Base-by-base conservation (phyloP, 805 yeast genomes). In the Ogataea allantospora region DNA sequence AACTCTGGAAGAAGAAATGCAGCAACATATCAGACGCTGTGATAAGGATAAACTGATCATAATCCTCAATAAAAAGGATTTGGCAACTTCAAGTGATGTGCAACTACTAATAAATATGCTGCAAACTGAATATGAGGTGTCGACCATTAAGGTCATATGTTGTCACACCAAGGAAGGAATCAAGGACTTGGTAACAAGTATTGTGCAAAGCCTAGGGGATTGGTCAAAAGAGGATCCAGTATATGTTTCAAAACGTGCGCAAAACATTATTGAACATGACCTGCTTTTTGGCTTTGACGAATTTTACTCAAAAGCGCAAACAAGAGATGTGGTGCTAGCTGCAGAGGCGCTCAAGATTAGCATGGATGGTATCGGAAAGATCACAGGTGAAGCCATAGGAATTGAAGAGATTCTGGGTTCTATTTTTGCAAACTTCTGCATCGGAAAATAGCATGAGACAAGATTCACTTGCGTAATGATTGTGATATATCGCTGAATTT, bases 341-440 rank as follows among this genome's bases (percentile, higher is more conserved):
- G 67, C 86, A 0, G 96, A 91, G 43, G 80, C 83, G 38, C 66
- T 93, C 26, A 73, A 74, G 33, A 73, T 73, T 33, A 79, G 96
- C 1, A 78, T 83, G 13, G 88, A 83, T 10, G 96, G 96, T 0
- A 83, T 93, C 25, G 97, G 97, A 0, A 85, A 81, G 53, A 84
- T 93, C 17, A 89, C 97, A 0, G 99, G 98, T 1, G 84, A 85
- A 26, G 75, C 87, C 0, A 78, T 91, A 10, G 95, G 95, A 0
- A 72, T 89, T 0, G 97, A 93, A 50, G 98, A 93, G 54, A 79
- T 93, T 0, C 66, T 93, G 5, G 96, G 93, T 1, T 91, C 86
- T 1, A 93, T 93, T 0, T 93, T 93, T 55, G 80, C 95, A 2
- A 83, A 79, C 44, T 93, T 93, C 58, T 93, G 99, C 60, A 88